A percentile compares a stretch with the other conserved stretches of the same genome.
phyloP scores from a whole-genome alignment of 805 yeast genomes.

The Ogataea neopini region DNA sequence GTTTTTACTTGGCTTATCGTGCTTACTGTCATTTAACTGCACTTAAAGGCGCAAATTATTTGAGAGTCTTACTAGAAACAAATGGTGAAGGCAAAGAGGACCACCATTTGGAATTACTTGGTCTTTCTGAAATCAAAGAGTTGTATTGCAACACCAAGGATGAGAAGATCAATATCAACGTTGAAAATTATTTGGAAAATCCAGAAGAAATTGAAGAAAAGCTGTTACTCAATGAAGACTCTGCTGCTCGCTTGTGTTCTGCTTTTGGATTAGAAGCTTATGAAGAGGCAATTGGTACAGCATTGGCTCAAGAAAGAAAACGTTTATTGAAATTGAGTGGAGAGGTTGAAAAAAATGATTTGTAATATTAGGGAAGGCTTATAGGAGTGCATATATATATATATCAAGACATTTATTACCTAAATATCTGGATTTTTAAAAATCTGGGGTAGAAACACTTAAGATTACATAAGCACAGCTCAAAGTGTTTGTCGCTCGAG shows the following conservation, averaged over 20 bases:
- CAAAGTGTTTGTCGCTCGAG: background rate
- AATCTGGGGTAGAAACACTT: background rate
- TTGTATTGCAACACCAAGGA: slow-evolving; percentile 29
- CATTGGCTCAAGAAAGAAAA: slow-evolving; percentile 53
- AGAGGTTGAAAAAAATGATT: background rate
- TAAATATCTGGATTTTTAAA: background rate
- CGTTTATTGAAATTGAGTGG: slow-evolving; percentile 2
- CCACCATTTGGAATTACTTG: slow-evolving; percentile 38
- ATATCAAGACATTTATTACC: background rate
- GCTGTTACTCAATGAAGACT: slow-evolving; percentile 45
- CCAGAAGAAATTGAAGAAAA: slow-evolving; percentile 27
- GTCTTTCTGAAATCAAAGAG: slow-evolving; percentile 35
- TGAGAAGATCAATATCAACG: slow-evolving; percentile 18
- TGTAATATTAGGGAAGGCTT: background rate
- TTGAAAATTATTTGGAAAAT: slow-evolving; percentile 18
- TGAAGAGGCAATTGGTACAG: slow-evolving; percentile 47
- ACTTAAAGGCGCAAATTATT: slow-evolving; percentile 67
- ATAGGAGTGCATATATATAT: background rate
- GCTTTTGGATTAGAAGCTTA: slow-evolving; percentile 47
- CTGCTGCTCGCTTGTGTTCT: slow-evolving; percentile 46
- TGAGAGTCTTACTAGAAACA: slow-evolving; percentile 53
- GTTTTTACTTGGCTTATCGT: slow-evolving; percentile 79
- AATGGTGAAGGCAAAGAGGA: slow-evolving; percentile 21
- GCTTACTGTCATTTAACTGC: slow-evolving; percentile 86
- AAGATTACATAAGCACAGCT: background rate